A percentile compares a stretch with the other conserved stretches of the same genome.
Conservation (phyloP, 352 stramenopile species). For the Pythium rhizo-oryzae region DNA sequence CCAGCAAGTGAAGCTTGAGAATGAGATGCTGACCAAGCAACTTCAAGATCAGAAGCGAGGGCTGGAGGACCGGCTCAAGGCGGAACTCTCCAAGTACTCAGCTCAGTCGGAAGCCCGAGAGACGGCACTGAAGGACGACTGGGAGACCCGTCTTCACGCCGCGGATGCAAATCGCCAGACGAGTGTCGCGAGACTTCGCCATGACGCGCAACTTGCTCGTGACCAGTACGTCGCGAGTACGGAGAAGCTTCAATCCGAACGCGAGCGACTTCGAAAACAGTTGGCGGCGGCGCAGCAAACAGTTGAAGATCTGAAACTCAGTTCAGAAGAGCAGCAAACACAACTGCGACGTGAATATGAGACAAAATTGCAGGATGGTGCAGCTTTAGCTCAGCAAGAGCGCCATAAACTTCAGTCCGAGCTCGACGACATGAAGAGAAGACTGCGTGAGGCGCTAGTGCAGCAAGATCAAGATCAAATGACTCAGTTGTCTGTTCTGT, state of each 20-base stretch:
- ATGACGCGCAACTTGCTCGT: conserved; percentile 49
- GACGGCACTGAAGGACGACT: conserved; percentile 32
- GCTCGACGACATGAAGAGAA: conserved; percentile 40
- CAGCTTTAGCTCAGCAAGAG: conserved; percentile 16
- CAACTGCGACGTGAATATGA: conserved; percentile 33
- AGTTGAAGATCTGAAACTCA: conserved; percentile 42
- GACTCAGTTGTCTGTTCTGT: conserved; percentile 55
- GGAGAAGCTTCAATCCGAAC: conserved; percentile 50
- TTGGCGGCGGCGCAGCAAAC: conserved; percentile 37
- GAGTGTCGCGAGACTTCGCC: conserved; percentile 34
- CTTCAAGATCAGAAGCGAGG: conserved; percentile 44
- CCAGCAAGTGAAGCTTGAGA: conserved; percentile 72
- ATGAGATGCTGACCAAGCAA: conserved; percentile 66
- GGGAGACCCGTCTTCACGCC: conserved; percentile 31
- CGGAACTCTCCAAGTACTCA: conserved; percentile 28
- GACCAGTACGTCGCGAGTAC: conserved; percentile 61
- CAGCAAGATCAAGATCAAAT: conserved; percentile 74
- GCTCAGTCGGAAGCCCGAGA: conserved; percentile 35
- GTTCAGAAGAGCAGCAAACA: conserved; percentile 37
- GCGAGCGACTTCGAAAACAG: conserved; percentile 35
- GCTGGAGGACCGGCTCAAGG: conserved; percentile 42
- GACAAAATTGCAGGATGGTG: neutral
- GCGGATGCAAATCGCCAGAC: conserved; percentile 38
- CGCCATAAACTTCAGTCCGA: conserved; percentile 32
- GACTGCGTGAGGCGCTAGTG: conserved; percentile 51